Evolutionary conservation across 495 filamentous ascomycete species (phyloP), one percentile per base, ranked within the genome.

Genomic region (Xanthoparmelia taractica): DNA sequence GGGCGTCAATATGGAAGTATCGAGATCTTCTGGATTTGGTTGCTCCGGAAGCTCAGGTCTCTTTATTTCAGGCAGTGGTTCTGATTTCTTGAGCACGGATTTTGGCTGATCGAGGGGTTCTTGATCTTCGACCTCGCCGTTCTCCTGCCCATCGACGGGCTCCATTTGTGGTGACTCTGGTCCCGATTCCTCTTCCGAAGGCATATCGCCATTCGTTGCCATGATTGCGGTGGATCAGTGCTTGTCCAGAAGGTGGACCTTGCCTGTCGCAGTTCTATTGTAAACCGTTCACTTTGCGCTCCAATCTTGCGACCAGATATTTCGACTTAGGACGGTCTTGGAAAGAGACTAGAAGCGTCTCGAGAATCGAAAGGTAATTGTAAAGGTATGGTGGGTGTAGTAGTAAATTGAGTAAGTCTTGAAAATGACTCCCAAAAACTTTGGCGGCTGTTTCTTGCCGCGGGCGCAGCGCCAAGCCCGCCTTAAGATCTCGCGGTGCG

Each of bases 1-100:
- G 45, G 94, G 95, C 59, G 80, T 90, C 65, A 98, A 76, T 33
- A 77, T 82, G 59, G 82, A 81, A 67, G 95, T 80, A 70, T 96
- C 91, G 65, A 98, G 79, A 64, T 88, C 85, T 68, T 85, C 81
- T 67, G 94, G 91, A 66, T 98, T 87, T 45, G 94, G 94, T 76
- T 98, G 94, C 56, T 89, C 86, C 59, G 94, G 94, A 20, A 96
- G 87, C 65, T 79, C 79, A 67, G 84, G 83, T 65, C 81, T 75
- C 69, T 75, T 73, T 33, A 75, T 70, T 68, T 82, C 76, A 40
- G 78, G 73, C 25, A 75, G 61, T 43, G 78, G 74, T 62, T 77
- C 71, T 23, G 73, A 67, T 67, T 85, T 86, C 78, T 89, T 90
- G 74, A 90, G 76, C 12, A 85, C 79, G 20, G 87, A 86, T 75